Evolutionary conservation across 202 grass and related monocot species (phyloP).

Genomic region (Setaria italica): DNA sequence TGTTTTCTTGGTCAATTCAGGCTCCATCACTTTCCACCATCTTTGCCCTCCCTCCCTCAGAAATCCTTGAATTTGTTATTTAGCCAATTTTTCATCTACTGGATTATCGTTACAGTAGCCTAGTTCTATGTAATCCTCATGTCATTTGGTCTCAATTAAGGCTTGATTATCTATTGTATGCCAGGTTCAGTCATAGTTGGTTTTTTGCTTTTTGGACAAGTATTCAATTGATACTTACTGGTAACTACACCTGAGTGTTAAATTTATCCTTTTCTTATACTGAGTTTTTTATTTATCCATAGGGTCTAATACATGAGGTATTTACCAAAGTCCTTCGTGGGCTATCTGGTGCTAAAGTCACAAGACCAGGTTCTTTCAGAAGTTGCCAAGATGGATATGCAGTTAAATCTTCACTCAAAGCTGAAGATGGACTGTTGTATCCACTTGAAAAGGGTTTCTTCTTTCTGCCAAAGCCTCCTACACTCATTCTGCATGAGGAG

Average conservation of each 20-base stretch:
- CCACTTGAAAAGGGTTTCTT: conserved; percentile 99
- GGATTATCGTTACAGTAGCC: background rate
- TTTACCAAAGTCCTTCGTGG: conserved; percentile 91
- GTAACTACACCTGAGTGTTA: conserved; percentile 4
- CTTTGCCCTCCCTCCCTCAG: background rate
- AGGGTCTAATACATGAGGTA: conserved; percentile 90
- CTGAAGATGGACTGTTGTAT: conserved; percentile 97
- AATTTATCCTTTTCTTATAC: conserved; percentile 26
- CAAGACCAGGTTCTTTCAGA: conserved; percentile 81
- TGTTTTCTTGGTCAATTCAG: background rate
- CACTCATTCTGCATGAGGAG: conserved; percentile 98
- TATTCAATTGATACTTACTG: conserved; percentile 33
- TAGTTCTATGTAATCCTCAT: conserved; percentile 4
- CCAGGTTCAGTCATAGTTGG: background rate
- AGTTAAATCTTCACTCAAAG: conserved; percentile 99
- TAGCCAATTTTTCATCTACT: background rate
- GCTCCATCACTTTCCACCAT: background rate
- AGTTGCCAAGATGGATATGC: conserved; percentile 95
- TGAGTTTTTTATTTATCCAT: conserved; percentile 26
- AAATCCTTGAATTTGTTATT: background rate
- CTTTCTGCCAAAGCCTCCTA: conserved; percentile 99
- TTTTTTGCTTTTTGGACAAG: conserved; percentile 19
- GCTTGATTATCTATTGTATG: conserved; percentile 18
- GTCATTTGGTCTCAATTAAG: conserved; percentile 23
- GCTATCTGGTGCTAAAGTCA: conserved; percentile 94